These are phyloP conservation scores for Parafenestella ontariensis DNA, from an alignment of 2,329 filamentous ascomycete genomes.

Conservation along the genomic window DNA sequence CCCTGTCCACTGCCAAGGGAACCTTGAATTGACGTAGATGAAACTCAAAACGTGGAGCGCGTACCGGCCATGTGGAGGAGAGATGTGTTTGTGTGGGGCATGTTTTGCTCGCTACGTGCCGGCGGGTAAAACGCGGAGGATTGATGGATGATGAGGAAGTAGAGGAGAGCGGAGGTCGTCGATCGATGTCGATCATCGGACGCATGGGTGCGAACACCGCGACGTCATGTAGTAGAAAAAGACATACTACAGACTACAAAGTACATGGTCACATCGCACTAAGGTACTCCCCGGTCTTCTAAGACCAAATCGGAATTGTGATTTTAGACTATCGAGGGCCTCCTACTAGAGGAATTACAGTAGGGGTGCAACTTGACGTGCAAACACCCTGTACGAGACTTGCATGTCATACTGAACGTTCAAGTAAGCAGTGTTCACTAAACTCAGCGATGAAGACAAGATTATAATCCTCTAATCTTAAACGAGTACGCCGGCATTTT, in stretches of 20 bases:
- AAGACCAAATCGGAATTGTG: no score
- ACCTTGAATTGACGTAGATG: slow-evolving; percentile 21
- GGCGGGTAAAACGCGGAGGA: not conserved
- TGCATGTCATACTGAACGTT: not conserved
- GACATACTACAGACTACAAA: not conserved
- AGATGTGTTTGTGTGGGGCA: not conserved
- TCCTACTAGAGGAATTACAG: no score
- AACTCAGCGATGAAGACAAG: not conserved
- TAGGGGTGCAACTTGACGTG: no score
- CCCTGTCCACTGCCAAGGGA: slow-evolving; percentile 17
- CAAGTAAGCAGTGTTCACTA: not conserved
- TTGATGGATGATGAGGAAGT: not conserved
- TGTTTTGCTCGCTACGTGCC: not conserved
- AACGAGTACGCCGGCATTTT: not conserved
- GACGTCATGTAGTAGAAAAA: not conserved
- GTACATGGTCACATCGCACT: no score
- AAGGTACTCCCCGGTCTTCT: no score
- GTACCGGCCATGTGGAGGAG: slow-evolving; percentile 3
- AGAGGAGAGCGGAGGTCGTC: not conserved
- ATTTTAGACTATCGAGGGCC: no score
- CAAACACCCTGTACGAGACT: no score
- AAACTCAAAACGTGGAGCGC: not conserved
- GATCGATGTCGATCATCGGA: not conserved
- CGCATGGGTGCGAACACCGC: not conserved
- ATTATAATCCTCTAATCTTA: not conserved